Evolutionary conservation across 352 stramenopile genomes (phyloP).

Genomic region (Globisporangium abappressorium): DNA sequence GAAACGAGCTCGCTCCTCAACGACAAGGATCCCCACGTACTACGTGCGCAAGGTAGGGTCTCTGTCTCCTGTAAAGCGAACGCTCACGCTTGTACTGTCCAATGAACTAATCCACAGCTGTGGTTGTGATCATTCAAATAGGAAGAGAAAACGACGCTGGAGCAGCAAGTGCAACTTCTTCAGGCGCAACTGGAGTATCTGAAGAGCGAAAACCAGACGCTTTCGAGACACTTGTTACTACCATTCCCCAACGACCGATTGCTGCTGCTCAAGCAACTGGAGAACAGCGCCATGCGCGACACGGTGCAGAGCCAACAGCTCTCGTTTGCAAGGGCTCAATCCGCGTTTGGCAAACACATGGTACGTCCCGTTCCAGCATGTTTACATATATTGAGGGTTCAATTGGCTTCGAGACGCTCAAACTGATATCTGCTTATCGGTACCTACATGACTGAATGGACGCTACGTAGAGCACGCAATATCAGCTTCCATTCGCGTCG

Average conservation of each 20-base stretch:
- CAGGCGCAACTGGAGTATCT: neutral
- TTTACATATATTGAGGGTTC: neutral
- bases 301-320: neutral
- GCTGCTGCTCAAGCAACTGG: neutral
- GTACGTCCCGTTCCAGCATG: neutral
- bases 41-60: conserved; percentile 3
- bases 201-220: neutral
- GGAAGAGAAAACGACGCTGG: neutral
- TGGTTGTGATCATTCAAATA: neutral
- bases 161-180: neutral
- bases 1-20: neutral
- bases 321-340: neutral
- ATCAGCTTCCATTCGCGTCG: neutral
- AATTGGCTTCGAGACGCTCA: no score
- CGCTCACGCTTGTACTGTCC: neutral
- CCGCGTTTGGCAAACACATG: neutral
- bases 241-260: neutral
- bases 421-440: no score
- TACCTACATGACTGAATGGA: neutral
- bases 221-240: neutral
- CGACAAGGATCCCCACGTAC: neutral
- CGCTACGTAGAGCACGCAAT: neutral
- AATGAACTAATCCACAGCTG: neutral
- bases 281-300: neutral
- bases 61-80: neutral